Evolutionary conservation across 176 grass and related monocot species (phyloP), one percentile per base, ranked within the genome.

Genomic region (Leersia perrieri): DNA sequence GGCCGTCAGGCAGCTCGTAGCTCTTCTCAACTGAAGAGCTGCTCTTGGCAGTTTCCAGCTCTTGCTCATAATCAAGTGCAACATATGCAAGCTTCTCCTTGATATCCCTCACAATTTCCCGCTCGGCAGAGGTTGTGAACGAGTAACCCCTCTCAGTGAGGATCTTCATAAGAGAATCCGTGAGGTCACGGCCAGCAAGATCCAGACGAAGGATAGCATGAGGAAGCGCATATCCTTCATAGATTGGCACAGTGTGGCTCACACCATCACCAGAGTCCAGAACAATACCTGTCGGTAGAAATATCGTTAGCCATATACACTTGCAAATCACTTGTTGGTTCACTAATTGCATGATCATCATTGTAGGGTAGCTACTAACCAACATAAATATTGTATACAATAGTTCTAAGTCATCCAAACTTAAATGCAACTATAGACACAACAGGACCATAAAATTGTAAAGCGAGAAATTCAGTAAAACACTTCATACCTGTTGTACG

Each of bases 81-180:
- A 87, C 85, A 15, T 87, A 87, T 3, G 85, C 85, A n/a, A 87
- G 85, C 63, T 87, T 81, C 38, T 87, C 85, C 53, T 87, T 87
- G 70, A 87, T 82, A 72, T 87, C 85, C 23, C 85, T 87, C 11
- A 76, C 85, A 76, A 87, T 87, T 68, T 87, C 78, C 60, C 72
- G 78, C 41, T 82, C 78, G 0, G 77, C 72, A 39, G 78, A 29
- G 31, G 78, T 87, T 11, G 78, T 76, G 85, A 87, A 76, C 0
- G 85, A 68, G 70, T 87, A 70, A 51, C 78, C 85, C 22, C 85
- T 63, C 63, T 87, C 85, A 12, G 85, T 87, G 40, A 87, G 63
- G 72, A 74, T 70, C 72, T 75, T 82, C 78, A 68, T 87, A 0
- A 87, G 72, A 44, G 51, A 61, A 36, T 87, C 85, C 0, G 78